These are phyloP conservation scores for Lentinula guzmanii DNA, from an alignment of 768 basidiomycete genomes.

Conservation along the genomic window DNA sequence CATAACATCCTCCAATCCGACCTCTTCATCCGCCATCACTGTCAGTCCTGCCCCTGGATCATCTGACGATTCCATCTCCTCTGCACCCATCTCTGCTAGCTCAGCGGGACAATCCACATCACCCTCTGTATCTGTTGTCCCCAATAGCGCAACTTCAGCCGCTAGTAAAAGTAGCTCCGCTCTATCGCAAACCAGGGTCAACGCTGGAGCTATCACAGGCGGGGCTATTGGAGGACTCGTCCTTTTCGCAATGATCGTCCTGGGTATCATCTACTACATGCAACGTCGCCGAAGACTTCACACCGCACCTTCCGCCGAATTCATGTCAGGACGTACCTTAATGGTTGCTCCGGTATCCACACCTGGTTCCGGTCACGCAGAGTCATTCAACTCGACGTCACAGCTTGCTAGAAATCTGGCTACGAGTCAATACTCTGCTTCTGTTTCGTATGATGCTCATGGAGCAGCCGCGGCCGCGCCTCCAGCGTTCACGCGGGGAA, in stretches of 20 bases:
- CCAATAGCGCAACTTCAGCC: not conserved
- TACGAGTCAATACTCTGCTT: not conserved
- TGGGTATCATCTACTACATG: slow-evolving; percentile 27
- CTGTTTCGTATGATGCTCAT: not conserved
- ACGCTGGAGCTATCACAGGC: slow-evolving; percentile 24
- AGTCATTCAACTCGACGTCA: not conserved
- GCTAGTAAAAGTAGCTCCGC: not conserved
- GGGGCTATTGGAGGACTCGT: slow-evolving; percentile 50
- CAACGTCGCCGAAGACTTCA: slow-evolving; percentile 34
- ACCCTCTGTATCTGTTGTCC: not conserved
- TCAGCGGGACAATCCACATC: no score
- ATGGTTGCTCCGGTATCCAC: not conserved
- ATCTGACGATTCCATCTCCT: no score
- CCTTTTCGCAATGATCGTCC: slow-evolving; percentile 33
- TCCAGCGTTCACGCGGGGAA: not conserved
- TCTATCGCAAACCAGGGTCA: slow-evolving; percentile 4
- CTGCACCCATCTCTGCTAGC: not conserved
- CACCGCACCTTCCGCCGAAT: slow-evolving; percentile 57
- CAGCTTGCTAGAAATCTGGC: not conserved
- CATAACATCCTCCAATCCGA: not conserved
- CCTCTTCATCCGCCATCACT: not conserved
- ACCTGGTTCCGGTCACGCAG: not conserved
- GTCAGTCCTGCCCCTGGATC: not conserved
- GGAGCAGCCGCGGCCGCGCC: not conserved
- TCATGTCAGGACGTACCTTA: slow-evolving; percentile 25